Evolutionary conservation across 176 grass and related monocot genomes (phyloP), one percentile per base, ranked within the genome.

Genomic region (Musa schizocarpa): DNA sequence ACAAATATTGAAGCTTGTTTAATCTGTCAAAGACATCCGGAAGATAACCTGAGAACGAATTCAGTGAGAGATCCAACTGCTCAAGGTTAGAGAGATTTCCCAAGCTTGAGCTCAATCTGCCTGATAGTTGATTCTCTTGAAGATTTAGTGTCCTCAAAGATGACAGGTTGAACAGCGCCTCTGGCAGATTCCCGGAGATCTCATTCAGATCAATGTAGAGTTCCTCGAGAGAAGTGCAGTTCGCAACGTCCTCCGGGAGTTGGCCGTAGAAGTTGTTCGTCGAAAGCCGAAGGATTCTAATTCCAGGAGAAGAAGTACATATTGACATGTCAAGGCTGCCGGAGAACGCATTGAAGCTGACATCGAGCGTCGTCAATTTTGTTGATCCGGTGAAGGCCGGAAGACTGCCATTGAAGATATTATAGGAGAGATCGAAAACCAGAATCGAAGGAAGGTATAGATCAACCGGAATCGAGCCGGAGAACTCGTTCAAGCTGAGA

Each of bases 31-130:
- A 89, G 23, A 68, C 82, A 13, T 92, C 73, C 0, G 86, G 90
- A 2, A 92, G 75, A 1, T 53, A 29, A 0, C 87, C 87, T 1
- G 78, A 76, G 78, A 99, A 87, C 11, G 43, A 34, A 63, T 99
- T 99, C 43, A 71, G 55, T 57, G 95, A 99, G 80, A 99, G 81
- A 78, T 99, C 93, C 72, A 92, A 73, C 16, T 68, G 79, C 62
- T 86, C 76, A 65, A 92, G 77, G 52, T 63, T 2, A 66, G 20
- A 71, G 72, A 89, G 90, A 62, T 87, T 87, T 62, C 90, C 81
- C 9, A 92, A 34, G 12, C 27, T 76, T 9, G 34, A 57, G 67
- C 78, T 55, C 0, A 92, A 49, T 3, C 1, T 25, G 72, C 90
- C 86, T 34, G 81, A 86, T 59, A 92, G 10, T 0, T 77, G 68